A percentile compares a stretch with the other conserved stretches of the same genome.
Conservation (phyloP, 805 yeast species). For the Wickerhamiella qilinensis region DNA sequence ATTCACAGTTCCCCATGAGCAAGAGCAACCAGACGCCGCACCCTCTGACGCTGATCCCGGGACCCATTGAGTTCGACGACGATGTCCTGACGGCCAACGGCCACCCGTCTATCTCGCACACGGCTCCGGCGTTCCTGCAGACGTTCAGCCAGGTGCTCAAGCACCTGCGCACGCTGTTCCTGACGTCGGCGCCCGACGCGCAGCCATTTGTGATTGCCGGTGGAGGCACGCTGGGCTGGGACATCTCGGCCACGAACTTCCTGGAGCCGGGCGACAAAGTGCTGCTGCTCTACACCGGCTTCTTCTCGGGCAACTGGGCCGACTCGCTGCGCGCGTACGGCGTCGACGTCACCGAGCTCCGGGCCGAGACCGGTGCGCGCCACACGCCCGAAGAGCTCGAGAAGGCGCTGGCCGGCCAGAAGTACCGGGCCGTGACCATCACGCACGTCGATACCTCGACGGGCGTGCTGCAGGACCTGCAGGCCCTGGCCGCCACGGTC, state of each 20-base stretch:
- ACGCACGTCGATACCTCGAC: slow-evolving; percentile 97
- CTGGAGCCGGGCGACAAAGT: slow-evolving; percentile 48
- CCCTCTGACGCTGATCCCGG: slow-evolving; percentile 51
- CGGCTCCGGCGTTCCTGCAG: slow-evolving; percentile 64
- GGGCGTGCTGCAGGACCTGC: slow-evolving; percentile 69
- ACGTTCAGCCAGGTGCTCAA: slow-evolving; percentile 55
- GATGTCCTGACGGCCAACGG: slow-evolving; percentile 65
- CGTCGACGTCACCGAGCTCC: slow-evolving; percentile 54
- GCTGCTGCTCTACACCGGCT: slow-evolving; percentile 79
- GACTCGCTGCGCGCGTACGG: slow-evolving; percentile 59
- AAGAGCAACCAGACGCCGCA: slow-evolving; percentile 22
- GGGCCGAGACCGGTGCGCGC: slow-evolving; percentile 58
- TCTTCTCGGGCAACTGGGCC: slow-evolving; percentile 67
- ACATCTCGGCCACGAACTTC: slow-evolving; percentile 66
- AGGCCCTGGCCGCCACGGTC: slow-evolving; percentile 43
- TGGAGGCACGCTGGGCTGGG: slow-evolving; percentile 95
- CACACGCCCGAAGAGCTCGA: slow-evolving; percentile 44
- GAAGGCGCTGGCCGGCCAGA: slow-evolving; percentile 32
- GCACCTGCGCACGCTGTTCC: slow-evolving; percentile 58
- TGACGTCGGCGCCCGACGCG: slow-evolving; percentile 45
- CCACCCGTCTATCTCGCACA: slow-evolving; percentile 77
- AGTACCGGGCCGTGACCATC: slow-evolving; percentile 58
- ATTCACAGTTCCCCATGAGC: slow-evolving; percentile 21
- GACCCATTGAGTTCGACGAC: slow-evolving; percentile 75
- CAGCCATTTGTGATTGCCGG: slow-evolving; percentile 78